Evolutionary conservation across 257 asterid genomes (phyloP).

Genomic region (Eucommia ulmoides): DNA sequence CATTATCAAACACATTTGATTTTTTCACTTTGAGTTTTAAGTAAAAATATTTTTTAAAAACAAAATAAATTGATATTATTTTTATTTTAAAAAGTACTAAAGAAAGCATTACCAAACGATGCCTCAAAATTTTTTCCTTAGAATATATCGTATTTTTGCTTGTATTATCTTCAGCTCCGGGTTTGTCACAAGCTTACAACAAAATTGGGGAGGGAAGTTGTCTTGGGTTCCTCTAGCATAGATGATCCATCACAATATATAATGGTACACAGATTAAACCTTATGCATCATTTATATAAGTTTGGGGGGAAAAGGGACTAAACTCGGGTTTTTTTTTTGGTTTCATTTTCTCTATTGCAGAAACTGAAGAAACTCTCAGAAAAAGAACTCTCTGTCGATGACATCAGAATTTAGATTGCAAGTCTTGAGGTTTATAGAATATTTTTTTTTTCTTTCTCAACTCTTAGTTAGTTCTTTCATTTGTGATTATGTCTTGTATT

Average conservation of each 20-base stretch:
- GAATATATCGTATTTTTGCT: too few relatives aligned
- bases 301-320: not conserved
- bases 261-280: constrained; percentile 46
- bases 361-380: not conserved
- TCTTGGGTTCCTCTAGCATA: constrained; percentile 92
- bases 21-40: too few relatives aligned
- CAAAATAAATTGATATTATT: too few relatives aligned
- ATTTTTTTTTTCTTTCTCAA: not conserved
- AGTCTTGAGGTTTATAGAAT: not conserved
- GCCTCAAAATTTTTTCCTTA: too few relatives aligned
- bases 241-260: constrained; percentile 94
- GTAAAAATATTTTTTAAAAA: too few relatives aligned
- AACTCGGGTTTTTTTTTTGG: not conserved
- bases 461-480: too few relatives aligned
- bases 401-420: not conserved
- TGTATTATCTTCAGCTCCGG: constrained; percentile 58
- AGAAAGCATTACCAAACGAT: too few relatives aligned
- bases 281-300: not conserved
- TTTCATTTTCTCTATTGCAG: not conserved
- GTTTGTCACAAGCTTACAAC: constrained; percentile 84
- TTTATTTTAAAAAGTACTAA: too few relatives aligned
- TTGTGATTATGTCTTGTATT: too few relatives aligned
- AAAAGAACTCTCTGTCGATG: not conserved
- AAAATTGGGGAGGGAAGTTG: constrained; percentile 74
- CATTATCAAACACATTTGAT: too few relatives aligned